phyloP scores from a whole-genome alignment of 2,329 filamentous ascomycete species.

The Aspergillus sp. region DNA sequence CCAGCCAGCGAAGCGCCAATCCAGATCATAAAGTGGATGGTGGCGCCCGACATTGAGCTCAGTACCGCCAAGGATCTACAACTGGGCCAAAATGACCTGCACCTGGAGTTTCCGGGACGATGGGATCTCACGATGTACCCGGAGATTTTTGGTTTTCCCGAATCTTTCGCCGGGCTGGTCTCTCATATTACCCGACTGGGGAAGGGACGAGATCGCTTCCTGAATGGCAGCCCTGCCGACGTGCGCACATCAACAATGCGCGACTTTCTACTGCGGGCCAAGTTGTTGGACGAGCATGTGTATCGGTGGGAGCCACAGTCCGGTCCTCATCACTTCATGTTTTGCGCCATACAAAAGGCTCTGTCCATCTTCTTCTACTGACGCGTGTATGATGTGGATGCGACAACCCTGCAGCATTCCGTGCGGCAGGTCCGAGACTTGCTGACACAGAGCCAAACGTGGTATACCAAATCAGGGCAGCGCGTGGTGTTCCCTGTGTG shows the following conservation, averaged over 20 bases:
- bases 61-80: conserved; percentile 29
- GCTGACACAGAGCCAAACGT: conserved; percentile 28
- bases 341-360: conserved; percentile 38
- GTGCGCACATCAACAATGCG: conserved; percentile 12
- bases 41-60: not conserved
- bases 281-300: conserved; percentile 28
- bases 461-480: conserved; percentile 26
- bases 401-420: conserved; percentile 34
- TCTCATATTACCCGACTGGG: conserved; percentile 39
- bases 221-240: conserved; percentile 7
- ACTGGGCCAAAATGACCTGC: conserved; percentile 40
- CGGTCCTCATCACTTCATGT: conserved; percentile 17
- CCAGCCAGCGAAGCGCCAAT: not conserved
- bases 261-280: conserved; percentile 28
- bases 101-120: conserved; percentile 35
- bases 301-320: conserved; percentile 11
- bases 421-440: conserved; percentile 33
- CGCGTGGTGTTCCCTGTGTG: conserved; percentile 36
- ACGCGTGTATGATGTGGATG: conserved; percentile 36
- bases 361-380: conserved; percentile 44
- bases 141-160: conserved; percentile 41
- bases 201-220: conserved; percentile 35
- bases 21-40: not conserved
- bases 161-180: conserved; percentile 35
- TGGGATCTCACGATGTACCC: conserved; percentile 40